Percentiles rank a stretch among this genome's conserved stretches.
phyloP scores from a whole-genome alignment of 1,139 yeast species.

The Pichia sp. region DNA sequence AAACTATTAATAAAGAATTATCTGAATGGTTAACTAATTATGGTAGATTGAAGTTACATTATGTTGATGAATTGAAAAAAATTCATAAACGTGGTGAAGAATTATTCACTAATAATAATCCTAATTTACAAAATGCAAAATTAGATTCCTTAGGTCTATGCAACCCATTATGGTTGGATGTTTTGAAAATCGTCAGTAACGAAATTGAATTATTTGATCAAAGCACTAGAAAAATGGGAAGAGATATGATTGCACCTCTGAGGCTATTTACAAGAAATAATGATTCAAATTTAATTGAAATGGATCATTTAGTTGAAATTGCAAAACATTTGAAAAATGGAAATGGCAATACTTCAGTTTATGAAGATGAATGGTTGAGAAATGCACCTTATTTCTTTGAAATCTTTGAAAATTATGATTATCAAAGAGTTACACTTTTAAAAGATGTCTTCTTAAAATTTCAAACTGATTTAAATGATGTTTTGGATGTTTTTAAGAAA shows the following conservation, averaged over 20 bases:
- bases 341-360: constrained; percentile 21
- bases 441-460: constrained; percentile 64
- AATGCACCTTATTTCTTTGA: constrained; percentile 76
- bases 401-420: constrained; percentile 70
- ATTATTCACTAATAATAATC: constrained; percentile 26
- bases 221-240: constrained; percentile 45
- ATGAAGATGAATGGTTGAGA: constrained; percentile 50
- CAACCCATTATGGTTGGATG: constrained; percentile 51
- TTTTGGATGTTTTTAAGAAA: constrained; percentile 39
- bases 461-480: constrained; percentile 55
- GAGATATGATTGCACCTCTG: constrained; percentile 52
- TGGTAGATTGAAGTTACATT: constrained; percentile 41
- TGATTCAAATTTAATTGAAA: constrained; percentile 40
- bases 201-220: constrained; percentile 50
- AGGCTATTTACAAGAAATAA: constrained; percentile 48
- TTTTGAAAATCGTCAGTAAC: constrained; percentile 44
- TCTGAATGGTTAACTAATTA: constrained; percentile 52
- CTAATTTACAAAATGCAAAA: constrained; percentile 30
- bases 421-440: constrained; percentile 54
- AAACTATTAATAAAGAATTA: constrained; percentile 41
- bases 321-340: constrained; percentile 32
- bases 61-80: constrained; percentile 45
- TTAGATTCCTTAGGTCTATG: constrained; percentile 51
- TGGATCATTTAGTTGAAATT: constrained; percentile 37
- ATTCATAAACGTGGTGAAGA: constrained; percentile 41